phyloP scores from a whole-genome alignment of 371 early-diverging fungal species.

The Scutellospora calospora region DNA sequence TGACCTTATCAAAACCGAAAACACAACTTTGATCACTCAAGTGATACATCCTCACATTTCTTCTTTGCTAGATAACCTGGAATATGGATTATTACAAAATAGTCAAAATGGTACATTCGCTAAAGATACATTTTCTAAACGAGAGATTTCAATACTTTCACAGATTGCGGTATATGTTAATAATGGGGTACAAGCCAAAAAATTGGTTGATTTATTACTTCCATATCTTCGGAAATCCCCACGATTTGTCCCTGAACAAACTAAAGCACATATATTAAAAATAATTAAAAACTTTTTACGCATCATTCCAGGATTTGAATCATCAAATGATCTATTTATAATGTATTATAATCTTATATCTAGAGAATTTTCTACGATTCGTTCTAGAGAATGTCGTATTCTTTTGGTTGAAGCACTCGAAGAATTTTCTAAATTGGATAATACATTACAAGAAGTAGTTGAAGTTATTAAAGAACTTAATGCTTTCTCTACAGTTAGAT shows the following conservation, averaged over 20 bases:
- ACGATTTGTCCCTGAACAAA: constrained; percentile 76
- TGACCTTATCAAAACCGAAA: constrained; percentile 47
- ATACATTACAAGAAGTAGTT: constrained; percentile 61
- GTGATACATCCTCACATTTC: constrained; percentile 72
- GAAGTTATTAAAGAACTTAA: constrained; percentile 78
- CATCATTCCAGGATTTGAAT: constrained; percentile 62
- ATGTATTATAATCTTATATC: constrained; percentile 69
- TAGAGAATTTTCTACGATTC: constrained; percentile 65
- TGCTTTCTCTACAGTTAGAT: constrained; percentile 71
- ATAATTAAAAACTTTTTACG: constrained; percentile 78
- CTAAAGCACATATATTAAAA: constrained; percentile 84
- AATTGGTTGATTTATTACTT: constrained; percentile 80
- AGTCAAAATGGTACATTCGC: constrained; percentile 56
- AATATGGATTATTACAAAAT: constrained; percentile 62
- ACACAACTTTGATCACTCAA: constrained; percentile 55
- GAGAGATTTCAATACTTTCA: constrained; percentile 84
- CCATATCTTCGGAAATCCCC: constrained; percentile 81
- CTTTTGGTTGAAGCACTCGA: constrained; percentile 71
- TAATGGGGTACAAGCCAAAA: constrained; percentile 68
- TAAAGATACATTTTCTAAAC: constrained; percentile 66
- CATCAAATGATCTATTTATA: constrained; percentile 55
- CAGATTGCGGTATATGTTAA: constrained; percentile 78
- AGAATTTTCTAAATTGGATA: constrained; percentile 70
- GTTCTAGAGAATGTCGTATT: constrained; percentile 64
- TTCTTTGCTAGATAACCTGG: constrained; percentile 68